Conservation (phyloP, 164 flowering plant genomes). For the Nymphaea thermarum region DNA sequence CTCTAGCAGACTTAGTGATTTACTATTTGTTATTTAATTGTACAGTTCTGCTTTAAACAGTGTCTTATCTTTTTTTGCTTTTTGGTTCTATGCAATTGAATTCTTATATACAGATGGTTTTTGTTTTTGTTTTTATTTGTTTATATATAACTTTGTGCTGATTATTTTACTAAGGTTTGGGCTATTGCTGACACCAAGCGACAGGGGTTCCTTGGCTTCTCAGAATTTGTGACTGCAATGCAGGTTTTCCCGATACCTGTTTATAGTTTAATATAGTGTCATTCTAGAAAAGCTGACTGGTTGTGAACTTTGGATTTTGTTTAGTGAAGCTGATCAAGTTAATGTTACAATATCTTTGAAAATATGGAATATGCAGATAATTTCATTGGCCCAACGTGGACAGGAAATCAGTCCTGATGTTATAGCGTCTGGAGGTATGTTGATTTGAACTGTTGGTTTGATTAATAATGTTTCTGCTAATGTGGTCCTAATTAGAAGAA, state of each 20-base stretch:
- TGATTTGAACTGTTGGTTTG: neutral
- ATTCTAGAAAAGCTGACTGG: no score
- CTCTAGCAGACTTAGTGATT: no score
- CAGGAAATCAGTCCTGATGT: conserved; percentile 42
- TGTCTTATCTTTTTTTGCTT: neutral
- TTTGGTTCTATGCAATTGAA: neutral
- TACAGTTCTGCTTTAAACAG: neutral
- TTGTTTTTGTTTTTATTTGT: no score
- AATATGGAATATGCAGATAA: conserved; percentile 24
- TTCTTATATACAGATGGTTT: no score
- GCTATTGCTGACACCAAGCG: conserved; percentile 88
- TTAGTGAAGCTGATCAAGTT: no score
- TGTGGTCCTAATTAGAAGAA: neutral
- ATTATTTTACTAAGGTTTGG: conserved; percentile 58
- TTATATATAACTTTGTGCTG: neutral
- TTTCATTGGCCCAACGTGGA: conserved; percentile 87
- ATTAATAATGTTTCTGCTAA: neutral
- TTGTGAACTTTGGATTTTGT: no score
- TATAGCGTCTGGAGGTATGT: conserved; percentile 37
- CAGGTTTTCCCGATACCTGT: conserved; percentile 40
- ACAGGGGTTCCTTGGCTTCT: conserved; percentile 82
- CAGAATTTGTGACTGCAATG: conserved; percentile 79
- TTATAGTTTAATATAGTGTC: neutral
- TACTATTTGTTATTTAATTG: neutral
- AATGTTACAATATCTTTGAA: neutral